Evolutionary conservation across 2,329 filamentous ascomycete species (phyloP), one percentile per base, ranked within the genome.

Genomic region (Geosmithia morbida): DNA sequence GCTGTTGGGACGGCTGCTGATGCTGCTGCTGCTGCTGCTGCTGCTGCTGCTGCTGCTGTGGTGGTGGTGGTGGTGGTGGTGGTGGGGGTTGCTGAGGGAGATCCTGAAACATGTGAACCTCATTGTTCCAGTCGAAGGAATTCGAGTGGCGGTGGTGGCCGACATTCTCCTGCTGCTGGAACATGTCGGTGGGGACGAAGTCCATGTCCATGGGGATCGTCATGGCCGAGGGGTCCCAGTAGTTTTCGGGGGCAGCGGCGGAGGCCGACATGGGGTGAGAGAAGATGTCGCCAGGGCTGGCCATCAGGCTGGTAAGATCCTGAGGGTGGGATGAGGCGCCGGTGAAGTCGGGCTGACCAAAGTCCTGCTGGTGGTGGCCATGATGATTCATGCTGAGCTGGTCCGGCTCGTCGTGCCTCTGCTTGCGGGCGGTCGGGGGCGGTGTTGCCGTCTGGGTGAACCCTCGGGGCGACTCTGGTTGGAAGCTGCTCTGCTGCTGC

Each of bases 261-360:
- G 76, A 71, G 2, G 74, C 75, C n/a, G 77, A 75, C 60, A 81
- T 66, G 26, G 77, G 74, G 55, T 77, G 79, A 22, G 66, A 67
- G 56, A 80, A 81, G 60, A 81, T 66, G 53, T 81, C 77, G 48
- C 66, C 66, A 13, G 71, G 64, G 19, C 66, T 63, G 17, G 65
- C 64, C 53, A 72, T 66, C 52, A 72, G 70, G 11, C 59, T 59
- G 26, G 66, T 58, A 61, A 77, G 65, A 42, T 71, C 69, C 53
- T 74, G 70, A 48, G 68, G 69, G 41, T 72, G 64, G n/a, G n/a
- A n/a, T n/a, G 68, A 65, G 47, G 65, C 63, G 22, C 64, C 65
- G 56, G 68, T 60, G 50, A 76, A 74, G 55, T 75, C 73, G 50
- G 66, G 62, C 54, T 72, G 70, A 55, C 66, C 68, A 59, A 69